Base-by-base conservation (phyloP, 805 yeast genomes). In the Wickerhamiella parazyma region DNA sequence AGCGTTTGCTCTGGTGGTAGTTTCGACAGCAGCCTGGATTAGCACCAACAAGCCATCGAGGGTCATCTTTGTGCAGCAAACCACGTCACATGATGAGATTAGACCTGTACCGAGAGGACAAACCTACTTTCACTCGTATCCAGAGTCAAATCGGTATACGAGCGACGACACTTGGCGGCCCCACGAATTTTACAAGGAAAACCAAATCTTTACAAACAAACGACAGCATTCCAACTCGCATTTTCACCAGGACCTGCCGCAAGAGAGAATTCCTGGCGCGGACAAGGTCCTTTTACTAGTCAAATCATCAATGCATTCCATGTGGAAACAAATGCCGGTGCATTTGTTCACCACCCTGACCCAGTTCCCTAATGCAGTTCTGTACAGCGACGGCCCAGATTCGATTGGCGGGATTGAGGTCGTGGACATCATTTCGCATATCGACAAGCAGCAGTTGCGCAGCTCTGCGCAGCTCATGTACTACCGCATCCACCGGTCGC, bases 111-210 rank as follows among this genome's bases (percentile, higher is more conserved):
- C 51, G 1, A 33, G 52, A n/a, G 54, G 54, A 12, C 51, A 51
- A 16, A 38, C 58, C 2, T 57, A 41, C 37, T 55, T 49, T 48
- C 55, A 56, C 35, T 47, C 52, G 4, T 53, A 49, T 29, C 55
- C 59, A 9, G 56, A 54, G 16, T 49, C 56, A 17, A 51, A 52
- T 24, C 42, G 61, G 18, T 53, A 49, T 33, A 50, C 50, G 4
- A 50, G 57, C n/a, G 54, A 50, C 33, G 59, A 57, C 35, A 48
- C 55, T 3, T 57, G 61, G 61, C 46, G 61, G 14, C 57, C 60
- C 0, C 53, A 54, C 14, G 48, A 42, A 21, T 25, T 40, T 19
- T 42, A 47, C 9, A 25, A 34, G 24, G 17, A 26, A 17, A 29
- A 31, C 14, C 47, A 40, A 29, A 28, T 39, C 34, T 31, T 39